Base-by-base conservation (phyloP, 352 stramenopile species). In the Aphanomyces astaci region DNA sequence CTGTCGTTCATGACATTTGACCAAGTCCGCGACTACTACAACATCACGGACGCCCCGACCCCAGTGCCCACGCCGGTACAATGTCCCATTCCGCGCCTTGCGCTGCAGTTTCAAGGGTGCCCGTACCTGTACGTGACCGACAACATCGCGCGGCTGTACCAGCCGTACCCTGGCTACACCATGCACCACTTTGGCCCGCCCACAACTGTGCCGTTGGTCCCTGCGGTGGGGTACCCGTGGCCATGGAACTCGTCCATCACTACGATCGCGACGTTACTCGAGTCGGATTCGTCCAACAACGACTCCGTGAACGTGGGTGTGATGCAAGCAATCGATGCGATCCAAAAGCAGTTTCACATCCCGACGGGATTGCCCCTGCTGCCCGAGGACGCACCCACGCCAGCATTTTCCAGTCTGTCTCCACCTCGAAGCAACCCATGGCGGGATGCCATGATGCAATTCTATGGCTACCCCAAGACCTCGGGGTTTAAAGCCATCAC, bases 401-500 rank as follows among this genome's bases (percentile, higher is more conserved):
- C 11, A 7, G 10, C 32, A 13, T 66, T 15, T 15, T n/a, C 30
- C 0, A 9, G 30, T 19, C 51, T 2, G 17, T 59, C 30, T 5
- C 51, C n/a, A 15, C 13, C 15, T 19, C 51, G 25, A 32, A 39
- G 1, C 51, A 10, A 39, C 24, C 25, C 51, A 7, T 25, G 30
- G 13, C 13, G 7, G 10, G 51, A 30, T 4, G 17, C 25, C 7
- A 39, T 28, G 62, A 40, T 45, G 13, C 22, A 51, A 4, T 68
- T 68, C n/a, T 68, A 62, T 33, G 62, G 39, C 2, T 60, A 68
- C 28, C 62, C 62, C n/a, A 59, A 24, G 25, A 22, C 62, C 11
- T 36, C 62, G 19, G 25, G n/a, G 1, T 32, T 39, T 15, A 43
- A 43, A 32, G 13, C 51, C 4, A 40, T 30, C 25, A 40, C 24